Conservation (phyloP, 345 rosid species). For the Microthlaspi erraticum region DNA sequence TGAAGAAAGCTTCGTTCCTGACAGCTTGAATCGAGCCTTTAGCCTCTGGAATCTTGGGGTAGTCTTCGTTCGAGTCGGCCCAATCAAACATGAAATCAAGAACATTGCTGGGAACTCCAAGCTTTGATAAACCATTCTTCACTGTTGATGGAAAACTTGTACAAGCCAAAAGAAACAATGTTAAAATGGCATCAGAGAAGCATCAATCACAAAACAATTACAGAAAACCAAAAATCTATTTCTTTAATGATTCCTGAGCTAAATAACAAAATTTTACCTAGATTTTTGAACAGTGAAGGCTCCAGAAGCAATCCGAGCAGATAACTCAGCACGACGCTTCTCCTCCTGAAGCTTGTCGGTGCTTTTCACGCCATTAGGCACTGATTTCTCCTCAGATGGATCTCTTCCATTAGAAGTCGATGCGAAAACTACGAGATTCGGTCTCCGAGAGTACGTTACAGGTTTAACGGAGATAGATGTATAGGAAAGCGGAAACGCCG, state of each 20-base stretch:
- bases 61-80: conserved; percentile 52
- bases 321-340: conserved; percentile 75
- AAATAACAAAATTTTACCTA: conserved; percentile 48
- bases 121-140: conserved; percentile 73
- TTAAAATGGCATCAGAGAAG: not conserved
- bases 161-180: conserved; percentile 1
- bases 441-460: conserved; percentile 37
- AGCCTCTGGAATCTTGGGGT: conserved; percentile 79
- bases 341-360: conserved; percentile 59
- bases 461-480: conserved; percentile 35
- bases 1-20: conserved; percentile 87
- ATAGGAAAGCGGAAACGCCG: conserved; percentile 45
- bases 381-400: conserved; percentile 50
- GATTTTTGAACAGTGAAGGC: conserved; percentile 70
- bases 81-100: conserved; percentile 64
- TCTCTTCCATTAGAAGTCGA: conserved; percentile 69
- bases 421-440: conserved; percentile 44
- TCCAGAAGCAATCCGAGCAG: conserved; percentile 83
- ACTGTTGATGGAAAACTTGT: conserved; percentile 62
- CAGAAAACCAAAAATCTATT: not conserved
- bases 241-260: not conserved
- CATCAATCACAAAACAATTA: conserved; percentile 1
- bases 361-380: conserved; percentile 48
- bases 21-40: conserved; percentile 71
- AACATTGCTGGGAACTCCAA: conserved; percentile 65